Evolutionary conservation across 371 early-diverging fungal species (phyloP), one percentile per base, ranked within the genome.

Genomic region (Dentiscutata heterogama): DNA sequence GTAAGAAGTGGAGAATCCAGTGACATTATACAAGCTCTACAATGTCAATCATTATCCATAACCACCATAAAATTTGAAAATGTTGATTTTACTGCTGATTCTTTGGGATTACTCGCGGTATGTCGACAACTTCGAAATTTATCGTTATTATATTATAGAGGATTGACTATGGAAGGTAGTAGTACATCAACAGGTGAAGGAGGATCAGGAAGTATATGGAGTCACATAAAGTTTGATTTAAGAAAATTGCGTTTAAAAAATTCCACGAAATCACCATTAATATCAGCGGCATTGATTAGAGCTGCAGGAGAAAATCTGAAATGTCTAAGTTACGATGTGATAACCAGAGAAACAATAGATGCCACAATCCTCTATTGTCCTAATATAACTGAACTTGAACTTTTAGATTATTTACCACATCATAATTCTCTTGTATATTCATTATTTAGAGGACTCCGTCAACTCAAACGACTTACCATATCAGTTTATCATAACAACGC

Each of bases 11-110:
- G 71, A 22, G 42, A 60, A 60, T 60, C 42, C 1, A 42, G 42
- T 20, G 35, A 11, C 14, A 70, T 70, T 46, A n/a, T 70, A 11
- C 13, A 13, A 35, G n/a, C 71, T 11, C 22, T 70, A 46, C 50
- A 42, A 70, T 42, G 42, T 22, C 50, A 42, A 14, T 13, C 71
- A 5, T 20, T 14, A 42, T 11, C 71, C 22, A 39, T 70, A 25
- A 50, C 20, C 22, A 42, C 35, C 20, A 11, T 70, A 46, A 70
- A 31, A 46, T 70, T 70, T n/a, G 71, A 70, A 46, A 70, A 70
- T 70, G 46, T 70, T 25, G 22, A 70, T 25, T 42, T 70, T 3
- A 70, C 42, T 0, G 25, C 35, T 22, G 14, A 35, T 14, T 42
- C 42, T 4, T 70, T 70, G 14, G 5, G 22, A 22, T 35, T 14